Evolutionary conservation across 148 eudicot species (phyloP), one percentile per base, ranked within the genome.

Genomic region (Polygonum aviculare): DNA sequence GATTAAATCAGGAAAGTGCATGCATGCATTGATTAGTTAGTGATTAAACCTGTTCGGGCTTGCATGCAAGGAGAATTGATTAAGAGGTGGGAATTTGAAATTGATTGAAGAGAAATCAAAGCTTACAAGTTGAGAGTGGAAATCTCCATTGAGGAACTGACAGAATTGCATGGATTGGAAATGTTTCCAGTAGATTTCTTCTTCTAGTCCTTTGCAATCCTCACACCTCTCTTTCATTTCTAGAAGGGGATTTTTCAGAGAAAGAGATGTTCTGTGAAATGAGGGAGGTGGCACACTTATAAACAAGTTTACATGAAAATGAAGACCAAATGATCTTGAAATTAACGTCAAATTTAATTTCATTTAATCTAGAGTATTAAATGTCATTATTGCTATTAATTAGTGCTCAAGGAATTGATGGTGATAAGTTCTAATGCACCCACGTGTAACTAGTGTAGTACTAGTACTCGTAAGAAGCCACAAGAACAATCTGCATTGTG

Each of bases 81-180:
- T 54, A 11, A 31, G 38, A 33, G 31, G 1, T 7, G 2, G 38
- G 38, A 21, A 59, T 72, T 12, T 7, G 5, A 36, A 76, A 54
- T 40, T 54, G 31, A 45, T 0, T 35, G 33, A 19, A 35, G 22
- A 3, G 33, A 5, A 50, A 31, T 18, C 45, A 26, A 79, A 77
- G 69, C 88, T 80, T 70, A 84, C 91, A 57, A 88, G 91, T 36
- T 88, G 88, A 76, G 82, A 72, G 57, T 73, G 79, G 65, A 83
- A 88, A 15, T 76, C 80, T 38, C 72, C 72, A 7, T 81, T 41
- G 3, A 88, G 80, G 51, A 83, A 15, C 59, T 83, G 87, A 76
- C 77, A 83, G 84, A 88, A 88, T 41, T 81, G 84, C 74, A 77
- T 71, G 75, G 80, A 72, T 22, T 75, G 71, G 45, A 88, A 88